phyloP scores from a whole-genome alignment of 768 basidiomycete species.

The Leccinum disarticulatum region DNA sequence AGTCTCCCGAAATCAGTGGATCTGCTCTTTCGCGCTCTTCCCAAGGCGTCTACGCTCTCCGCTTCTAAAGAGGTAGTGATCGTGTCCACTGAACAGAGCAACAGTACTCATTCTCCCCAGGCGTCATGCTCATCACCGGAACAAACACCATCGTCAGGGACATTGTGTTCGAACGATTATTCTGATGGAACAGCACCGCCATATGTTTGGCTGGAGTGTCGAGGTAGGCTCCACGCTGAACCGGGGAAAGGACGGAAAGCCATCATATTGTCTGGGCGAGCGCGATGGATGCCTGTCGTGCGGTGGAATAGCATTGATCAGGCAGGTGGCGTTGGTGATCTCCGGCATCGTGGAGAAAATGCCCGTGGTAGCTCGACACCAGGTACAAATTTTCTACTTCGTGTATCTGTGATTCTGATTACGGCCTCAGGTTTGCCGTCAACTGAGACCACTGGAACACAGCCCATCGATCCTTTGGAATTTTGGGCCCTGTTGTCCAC shows the following conservation, averaged over 20 bases:
- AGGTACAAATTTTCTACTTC: conserved; percentile 19
- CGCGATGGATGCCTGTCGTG: conserved; percentile 62
- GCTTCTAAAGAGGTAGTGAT: neutral
- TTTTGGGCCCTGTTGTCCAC: conserved; percentile 54
- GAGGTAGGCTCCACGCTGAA: conserved; percentile 88
- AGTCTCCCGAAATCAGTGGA: conserved; percentile 61
- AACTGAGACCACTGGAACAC: neutral
- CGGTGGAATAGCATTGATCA: conserved; percentile 57
- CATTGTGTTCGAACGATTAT: neutral
- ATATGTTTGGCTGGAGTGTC: conserved; percentile 89
- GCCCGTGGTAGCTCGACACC: conserved; percentile 8
- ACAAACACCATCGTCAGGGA: conserved; percentile 1
- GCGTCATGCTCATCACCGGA: conserved; percentile 1
- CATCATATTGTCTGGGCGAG: conserved; percentile 84
- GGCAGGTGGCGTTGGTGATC: conserved; percentile 40
- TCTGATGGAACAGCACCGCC: conserved; percentile 22
- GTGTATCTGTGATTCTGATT: neutral
- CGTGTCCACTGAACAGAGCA: conserved; percentile 3
- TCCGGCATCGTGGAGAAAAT: neutral
- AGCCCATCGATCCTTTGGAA: conserved; percentile 27
- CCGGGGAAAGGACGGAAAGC: conserved; percentile 94
- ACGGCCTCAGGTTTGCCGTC: conserved; percentile 6
- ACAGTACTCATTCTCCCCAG: neutral
- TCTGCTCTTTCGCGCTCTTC: conserved; percentile 79
- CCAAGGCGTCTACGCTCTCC: conserved; percentile 41